phyloP scores from a whole-genome alignment of 305 asterid genomes.

The Fraxinus velutina region DNA sequence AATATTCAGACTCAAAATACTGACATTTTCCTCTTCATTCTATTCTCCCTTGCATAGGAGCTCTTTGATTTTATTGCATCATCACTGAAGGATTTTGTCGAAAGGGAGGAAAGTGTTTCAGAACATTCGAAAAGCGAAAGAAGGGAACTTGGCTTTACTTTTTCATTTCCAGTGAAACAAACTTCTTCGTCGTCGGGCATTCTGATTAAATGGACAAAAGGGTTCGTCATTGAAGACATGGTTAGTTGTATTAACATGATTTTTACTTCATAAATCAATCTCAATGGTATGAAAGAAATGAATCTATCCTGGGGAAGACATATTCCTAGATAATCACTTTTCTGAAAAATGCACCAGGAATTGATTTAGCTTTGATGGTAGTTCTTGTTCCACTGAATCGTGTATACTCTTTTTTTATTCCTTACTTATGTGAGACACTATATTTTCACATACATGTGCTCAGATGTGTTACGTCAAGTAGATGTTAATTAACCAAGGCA shows the following conservation, averaged over 20 bases:
- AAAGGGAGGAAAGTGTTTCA: constrained; percentile 40
- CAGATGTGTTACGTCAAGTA: not conserved
- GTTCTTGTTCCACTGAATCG: not conserved
- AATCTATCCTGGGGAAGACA: not conserved
- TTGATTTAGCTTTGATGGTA: not conserved
- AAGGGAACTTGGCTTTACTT: constrained; percentile 76
- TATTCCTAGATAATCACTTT: not conserved
- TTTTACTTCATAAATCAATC: not conserved
- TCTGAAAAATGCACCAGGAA: not conserved
- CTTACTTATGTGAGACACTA: not conserved
- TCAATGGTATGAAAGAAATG: constrained; percentile 8
- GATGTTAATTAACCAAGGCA: not conserved
- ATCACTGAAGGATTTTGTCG: constrained; percentile 53
- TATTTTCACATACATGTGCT: not conserved
- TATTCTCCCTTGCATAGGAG: constrained; percentile 45
- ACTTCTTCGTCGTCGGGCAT: constrained; percentile 68
- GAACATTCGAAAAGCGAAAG: constrained; percentile 35
- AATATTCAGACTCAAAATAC: not conserved
- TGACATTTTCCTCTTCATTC: constrained; percentile 2
- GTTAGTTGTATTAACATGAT: constrained; percentile 36
- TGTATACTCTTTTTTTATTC: not conserved
- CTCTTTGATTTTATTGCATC: constrained; percentile 75
- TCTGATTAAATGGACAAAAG: constrained; percentile 80
- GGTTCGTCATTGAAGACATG: constrained; percentile 63
- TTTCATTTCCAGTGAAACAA: constrained; percentile 80